A percentile compares a stretch with the other conserved stretches of the same genome.
Conservation (phyloP, 495 filamentous ascomycete species). For the Neurospora tetrasperma region DNA sequence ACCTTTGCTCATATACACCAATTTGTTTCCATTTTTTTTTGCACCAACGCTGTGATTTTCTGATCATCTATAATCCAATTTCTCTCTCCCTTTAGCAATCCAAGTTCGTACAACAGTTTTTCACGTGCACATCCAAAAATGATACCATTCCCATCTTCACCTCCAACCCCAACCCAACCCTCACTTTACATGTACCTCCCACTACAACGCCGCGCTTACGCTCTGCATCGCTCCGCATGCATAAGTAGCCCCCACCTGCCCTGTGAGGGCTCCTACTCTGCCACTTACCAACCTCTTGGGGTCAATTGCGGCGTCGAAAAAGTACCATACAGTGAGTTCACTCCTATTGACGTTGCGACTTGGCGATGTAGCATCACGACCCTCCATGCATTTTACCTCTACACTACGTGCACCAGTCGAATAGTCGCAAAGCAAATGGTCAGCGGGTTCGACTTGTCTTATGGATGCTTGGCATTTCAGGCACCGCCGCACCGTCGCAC, state of each 20-base stretch:
- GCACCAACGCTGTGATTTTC: too few species aligned
- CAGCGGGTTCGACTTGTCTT: not conserved
- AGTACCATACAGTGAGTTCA: not conserved
- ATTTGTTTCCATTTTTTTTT: too few species aligned
- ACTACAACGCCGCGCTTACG: not conserved
- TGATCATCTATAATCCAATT: too few species aligned
- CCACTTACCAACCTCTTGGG: not conserved
- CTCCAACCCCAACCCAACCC: too few species aligned
- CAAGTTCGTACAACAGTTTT: too few species aligned
- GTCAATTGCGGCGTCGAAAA: not conserved
- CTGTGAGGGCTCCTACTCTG: not conserved
- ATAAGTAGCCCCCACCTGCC: not conserved
- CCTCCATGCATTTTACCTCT: too few species aligned
- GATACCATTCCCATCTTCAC: not conserved
- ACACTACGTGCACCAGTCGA: not conserved
- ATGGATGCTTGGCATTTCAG: not conserved
- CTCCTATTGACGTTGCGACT: not conserved
- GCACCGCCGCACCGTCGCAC: not conserved
- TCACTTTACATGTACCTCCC: not conserved
- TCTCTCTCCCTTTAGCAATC: too few species aligned
- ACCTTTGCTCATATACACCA: too few species aligned
- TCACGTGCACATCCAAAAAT: too few species aligned
- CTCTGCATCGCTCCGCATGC: not conserved
- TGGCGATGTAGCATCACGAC: not conserved
- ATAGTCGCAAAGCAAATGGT: not conserved